Percentiles rank a stretch among this genome's conserved stretches.
These are phyloP conservation scores for Amoebophrya sp. DNA, from an alignment of 169 alveolate genomes.

Conservation along the genomic window DNA sequence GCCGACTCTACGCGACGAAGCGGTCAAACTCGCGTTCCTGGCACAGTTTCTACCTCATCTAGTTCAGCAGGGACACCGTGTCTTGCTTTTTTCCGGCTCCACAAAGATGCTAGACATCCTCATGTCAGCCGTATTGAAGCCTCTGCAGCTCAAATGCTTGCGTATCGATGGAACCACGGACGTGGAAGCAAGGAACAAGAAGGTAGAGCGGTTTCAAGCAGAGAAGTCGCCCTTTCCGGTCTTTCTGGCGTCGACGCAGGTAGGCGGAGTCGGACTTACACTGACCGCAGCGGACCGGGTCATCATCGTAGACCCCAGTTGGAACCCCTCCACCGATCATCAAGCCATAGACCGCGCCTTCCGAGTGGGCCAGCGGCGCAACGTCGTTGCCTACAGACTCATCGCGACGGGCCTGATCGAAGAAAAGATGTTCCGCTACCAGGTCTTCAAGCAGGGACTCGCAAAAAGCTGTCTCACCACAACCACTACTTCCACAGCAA, in stretches of 20 bases:
- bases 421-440: conserved; percentile 55
- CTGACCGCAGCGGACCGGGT: conserved; percentile 67
- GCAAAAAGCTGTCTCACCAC: neutral
- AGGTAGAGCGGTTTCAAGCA: neutral
- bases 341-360: conserved; percentile 67
- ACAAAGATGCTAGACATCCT: conserved; percentile 43
- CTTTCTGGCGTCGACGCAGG: conserved; percentile 60
- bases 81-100: conserved; percentile 42
- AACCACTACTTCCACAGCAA: no score
- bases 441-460: conserved; percentile 4
- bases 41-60: conserved; percentile 27
- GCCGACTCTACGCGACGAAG: neutral
- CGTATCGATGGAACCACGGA: conserved; percentile 33
- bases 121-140: neutral
- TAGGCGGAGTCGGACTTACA: conserved; percentile 72
- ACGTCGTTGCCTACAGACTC: conserved; percentile 69
- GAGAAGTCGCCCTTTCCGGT: neutral
- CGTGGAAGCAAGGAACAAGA: neutral
- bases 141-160: neutral
- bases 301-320: conserved; percentile 66
- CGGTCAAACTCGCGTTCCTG: conserved; percentile 34
- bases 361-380: conserved; percentile 71
- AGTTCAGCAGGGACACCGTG: conserved; percentile 39
- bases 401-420: conserved; percentile 59
- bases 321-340: conserved; percentile 74